These are phyloP conservation scores for Plasmodium gonderi DNA, from an alignment of 169 alveolate genomes.

Conservation along the genomic window DNA sequence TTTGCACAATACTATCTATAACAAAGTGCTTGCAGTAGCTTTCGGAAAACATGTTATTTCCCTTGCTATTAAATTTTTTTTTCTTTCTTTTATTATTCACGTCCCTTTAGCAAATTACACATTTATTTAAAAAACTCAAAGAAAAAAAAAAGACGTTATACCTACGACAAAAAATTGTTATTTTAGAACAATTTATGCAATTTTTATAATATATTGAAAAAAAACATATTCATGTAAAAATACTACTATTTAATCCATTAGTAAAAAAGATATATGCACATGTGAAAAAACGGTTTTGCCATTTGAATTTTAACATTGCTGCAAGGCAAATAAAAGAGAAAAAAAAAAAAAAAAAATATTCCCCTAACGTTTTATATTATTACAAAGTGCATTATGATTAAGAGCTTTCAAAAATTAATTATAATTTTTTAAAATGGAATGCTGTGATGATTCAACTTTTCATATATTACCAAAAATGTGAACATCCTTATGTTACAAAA, in stretches of 20 bases:
- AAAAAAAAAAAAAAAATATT: not conserved
- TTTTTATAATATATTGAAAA: not conserved
- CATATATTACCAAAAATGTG: not conserved
- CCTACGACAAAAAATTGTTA: not conserved
- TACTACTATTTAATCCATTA: not conserved
- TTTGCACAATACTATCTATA: too few species aligned
- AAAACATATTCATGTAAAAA: not conserved
- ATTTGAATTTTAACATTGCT: not conserved
- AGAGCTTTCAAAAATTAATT: not conserved
- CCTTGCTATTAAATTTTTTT: too few species aligned
- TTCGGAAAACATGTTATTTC: too few species aligned
- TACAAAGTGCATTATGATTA: not conserved
- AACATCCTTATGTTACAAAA: not conserved
- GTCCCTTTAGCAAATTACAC: too few species aligned
- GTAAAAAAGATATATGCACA: not conserved
- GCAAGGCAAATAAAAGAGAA: not conserved
- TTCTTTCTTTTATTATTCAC: too few species aligned
- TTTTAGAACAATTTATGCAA: not conserved
- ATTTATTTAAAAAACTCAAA: too few species aligned
- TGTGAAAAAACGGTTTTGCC: not conserved
- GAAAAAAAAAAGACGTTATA: not conserved
- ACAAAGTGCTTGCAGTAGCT: too few species aligned
- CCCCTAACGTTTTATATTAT: not conserved
- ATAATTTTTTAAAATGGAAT: not conserved
- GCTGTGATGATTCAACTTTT: not conserved